phyloP scores from a whole-genome alignment of 176 grass and related monocot genomes.

The barley (Hordeum vulgare) region DNA sequence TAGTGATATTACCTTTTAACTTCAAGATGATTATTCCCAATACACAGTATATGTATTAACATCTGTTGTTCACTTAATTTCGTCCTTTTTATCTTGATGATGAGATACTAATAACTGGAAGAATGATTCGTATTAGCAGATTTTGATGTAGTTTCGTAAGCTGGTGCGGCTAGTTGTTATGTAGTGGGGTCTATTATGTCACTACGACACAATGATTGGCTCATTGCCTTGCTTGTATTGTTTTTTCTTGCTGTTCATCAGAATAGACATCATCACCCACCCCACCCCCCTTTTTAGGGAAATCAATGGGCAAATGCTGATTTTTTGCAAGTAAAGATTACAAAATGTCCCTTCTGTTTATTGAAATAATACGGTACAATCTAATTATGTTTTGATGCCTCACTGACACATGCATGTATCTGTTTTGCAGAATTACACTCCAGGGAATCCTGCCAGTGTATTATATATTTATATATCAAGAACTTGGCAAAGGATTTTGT shows the following conservation, averaged over 20 bases:
- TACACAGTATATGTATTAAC: background rate
- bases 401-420: background rate
- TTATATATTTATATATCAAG: slow-evolving; percentile 89
- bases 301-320: background rate
- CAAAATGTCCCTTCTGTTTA: background rate
- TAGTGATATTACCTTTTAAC: background rate
- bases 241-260: background rate
- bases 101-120: background rate
- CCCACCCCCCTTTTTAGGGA: background rate
- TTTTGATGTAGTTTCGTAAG: too few relatives aligned
- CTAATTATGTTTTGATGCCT: background rate
- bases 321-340: background rate
- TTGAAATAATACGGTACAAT: background rate
- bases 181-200: background rate
- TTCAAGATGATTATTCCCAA: slow-evolving; percentile 7
- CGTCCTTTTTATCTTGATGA: background rate
- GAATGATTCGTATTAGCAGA: background rate
- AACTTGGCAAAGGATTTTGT: slow-evolving; percentile 89
- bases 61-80: background rate
- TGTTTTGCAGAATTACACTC: slow-evolving; percentile 68
- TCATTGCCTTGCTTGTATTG: background rate
- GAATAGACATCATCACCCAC: background rate
- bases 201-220: background rate
- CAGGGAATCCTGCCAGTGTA: slow-evolving; percentile 70
- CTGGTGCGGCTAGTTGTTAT: too few relatives aligned